Base-by-base conservation (phyloP, 345 rosid species). In the Eucalyptus melliodora region DNA sequence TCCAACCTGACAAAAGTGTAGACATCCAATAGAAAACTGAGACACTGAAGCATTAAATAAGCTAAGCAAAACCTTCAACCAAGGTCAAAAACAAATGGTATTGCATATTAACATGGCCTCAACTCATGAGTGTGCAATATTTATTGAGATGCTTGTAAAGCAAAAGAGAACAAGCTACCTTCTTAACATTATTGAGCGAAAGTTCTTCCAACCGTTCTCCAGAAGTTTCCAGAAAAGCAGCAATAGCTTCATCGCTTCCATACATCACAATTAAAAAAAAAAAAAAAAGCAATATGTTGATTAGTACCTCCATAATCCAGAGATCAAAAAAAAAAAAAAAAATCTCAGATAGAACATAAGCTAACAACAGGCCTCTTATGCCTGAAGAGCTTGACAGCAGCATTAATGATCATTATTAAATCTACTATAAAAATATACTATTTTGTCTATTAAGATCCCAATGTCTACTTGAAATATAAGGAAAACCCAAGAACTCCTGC, bases 171-270 rank as follows among this genome's bases (percentile, higher is more conserved):
- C 85, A 31, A 83, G 47, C 37, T 93, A 96, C 99, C 97, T 95
- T 92, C 92, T 91, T 94, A 19, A 97, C 93, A 91, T 93, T 95
- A 93, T 96, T 97, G 88, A 98, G 94, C 8, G 96, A 93, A 89
- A 96, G 94, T 90, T 95, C 98, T 92, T 90, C 91, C 83, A 98
- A 92, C 81, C 80, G 67, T 93, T 94, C 92, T 87, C 98, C 97
- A 72, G 97, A 93, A 3, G 94, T 91, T 93, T 97, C 99, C 91
- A 98, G 56, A 91, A 95, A 98, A 89, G 99, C 98, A 92, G 98
- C 99, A 80, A 96, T 90, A 89, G 96, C 99, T 93, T 98, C 99
- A 92, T 98, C 99, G 90, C 99, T 97, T 92, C 50, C 87, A 87
- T 85, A 47, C 87, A 86, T 51, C 80, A 59, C 44, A 72, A 72